Evolutionary conservation across 495 filamentous ascomycete species (phyloP), one percentile per base, ranked within the genome.

Genomic region (Neohortaea acidophila): DNA sequence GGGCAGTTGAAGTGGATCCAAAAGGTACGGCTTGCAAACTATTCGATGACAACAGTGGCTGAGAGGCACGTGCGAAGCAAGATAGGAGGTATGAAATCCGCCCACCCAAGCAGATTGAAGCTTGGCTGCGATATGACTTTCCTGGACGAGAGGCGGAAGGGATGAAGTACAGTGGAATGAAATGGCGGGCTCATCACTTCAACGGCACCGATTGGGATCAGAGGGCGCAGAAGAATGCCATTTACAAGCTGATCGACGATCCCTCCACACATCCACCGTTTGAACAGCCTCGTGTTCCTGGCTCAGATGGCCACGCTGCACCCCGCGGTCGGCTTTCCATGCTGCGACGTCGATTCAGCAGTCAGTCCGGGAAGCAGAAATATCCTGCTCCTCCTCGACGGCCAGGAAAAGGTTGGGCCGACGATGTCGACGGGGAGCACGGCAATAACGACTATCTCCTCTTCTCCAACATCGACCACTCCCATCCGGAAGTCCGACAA

Each of bases 391-490:
- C 39, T 3, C 31, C 39, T 4, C 15, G 23, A 30, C 39, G 41
- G 22, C 38, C 44, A 4, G 59, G 63, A 5, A 73, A 79, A 50
- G 67, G 63, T 4, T 84, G 78, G 79, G 70, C 75, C 2, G 43
- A 66, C 0, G 71, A 74, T 47, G 80, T 83, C 1, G 71, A 70
- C 46, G 54, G 55, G 4, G 72, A 79, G 52, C 69, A 77, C 45
- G 79, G 79, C 5, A 84, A 83, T 48, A 79, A 72, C 35, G 79
- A 83, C 51, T 82, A 75, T 45, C 61, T 83, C 36, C 59, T 64
- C 55, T 61, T 61, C 41, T 67, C 73, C 5, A 69, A 83, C 53
- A 32, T 84, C 17, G 77, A 83, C 54, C 75, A 77, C 49, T 56
- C 62, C 6, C 71, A 83, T 49, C 66, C 66, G 6, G 78, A 81